These are phyloP conservation scores for Psidium guajava DNA, from an alignment of 345 rosid species.

Conservation along the genomic window DNA sequence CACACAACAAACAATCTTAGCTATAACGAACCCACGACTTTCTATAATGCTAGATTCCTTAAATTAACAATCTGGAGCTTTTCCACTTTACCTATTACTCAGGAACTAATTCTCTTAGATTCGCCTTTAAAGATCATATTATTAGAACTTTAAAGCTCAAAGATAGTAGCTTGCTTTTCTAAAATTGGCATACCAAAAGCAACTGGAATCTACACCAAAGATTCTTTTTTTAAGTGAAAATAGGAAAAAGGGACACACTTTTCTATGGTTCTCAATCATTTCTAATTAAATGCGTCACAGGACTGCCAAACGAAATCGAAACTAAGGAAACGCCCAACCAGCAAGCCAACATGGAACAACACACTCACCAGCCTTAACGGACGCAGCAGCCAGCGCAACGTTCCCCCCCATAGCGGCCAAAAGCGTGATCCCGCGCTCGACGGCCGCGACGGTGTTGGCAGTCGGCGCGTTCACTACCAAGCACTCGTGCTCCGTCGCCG, in stretches of 20 bases:
- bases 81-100: not conserved
- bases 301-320: not conserved
- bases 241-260: not conserved
- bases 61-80: not conserved
- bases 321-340: not conserved
- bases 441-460: constrained; percentile 72
- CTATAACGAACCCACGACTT: not conserved
- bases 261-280: not conserved
- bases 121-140: not conserved
- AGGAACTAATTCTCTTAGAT: not conserved
- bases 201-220: not conserved
- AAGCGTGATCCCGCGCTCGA: constrained; percentile 89
- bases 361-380: constrained; percentile 75
- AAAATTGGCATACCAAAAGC: not conserved
- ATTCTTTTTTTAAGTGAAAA: not conserved
- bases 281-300: not conserved
- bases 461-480: too few species aligned
- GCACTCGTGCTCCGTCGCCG: too few species aligned
- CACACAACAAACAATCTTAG: not conserved
- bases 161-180: not conserved
- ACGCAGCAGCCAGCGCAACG: constrained; percentile 80
- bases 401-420: constrained; percentile 81
- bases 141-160: not conserved
- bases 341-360: not conserved
- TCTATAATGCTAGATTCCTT: not conserved